Percentiles rank a stretch among this genome's conserved stretches.
phyloP scores from a whole-genome alignment of 2,329 filamentous ascomycete species.

The Aurifilum marmelostoma region DNA sequence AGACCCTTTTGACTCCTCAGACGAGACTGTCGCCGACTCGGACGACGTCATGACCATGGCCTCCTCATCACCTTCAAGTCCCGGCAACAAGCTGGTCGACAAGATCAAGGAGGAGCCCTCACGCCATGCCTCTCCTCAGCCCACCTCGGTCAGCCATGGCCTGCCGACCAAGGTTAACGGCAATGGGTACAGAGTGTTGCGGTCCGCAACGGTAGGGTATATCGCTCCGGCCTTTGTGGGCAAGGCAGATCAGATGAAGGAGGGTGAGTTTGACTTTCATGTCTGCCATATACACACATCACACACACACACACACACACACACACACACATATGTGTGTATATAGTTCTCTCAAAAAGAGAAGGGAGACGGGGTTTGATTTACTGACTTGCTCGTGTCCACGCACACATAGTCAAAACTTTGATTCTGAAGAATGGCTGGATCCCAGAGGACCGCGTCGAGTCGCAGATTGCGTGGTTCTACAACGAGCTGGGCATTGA shows the following conservation, averaged over 20 bases:
- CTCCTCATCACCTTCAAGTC: conserved; percentile 29
- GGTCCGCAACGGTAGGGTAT: conserved; percentile 91
- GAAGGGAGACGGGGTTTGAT: too few species aligned
- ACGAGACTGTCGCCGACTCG: conserved; percentile 33
- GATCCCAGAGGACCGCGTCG: conserved; percentile 81
- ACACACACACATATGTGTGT: too few species aligned
- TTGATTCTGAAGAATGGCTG: conserved; percentile 78
- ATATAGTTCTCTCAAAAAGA: too few species aligned
- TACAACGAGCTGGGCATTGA: conserved; percentile 98
- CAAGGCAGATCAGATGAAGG: conserved; percentile 87
- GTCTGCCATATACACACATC: too few species aligned
- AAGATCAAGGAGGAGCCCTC: conserved; percentile 41
- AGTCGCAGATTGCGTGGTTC: conserved; percentile 91
- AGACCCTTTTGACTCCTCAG: conserved; percentile 38
- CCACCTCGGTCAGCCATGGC: conserved; percentile 79
- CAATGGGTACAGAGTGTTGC: conserved; percentile 73
- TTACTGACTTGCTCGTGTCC: conserved; percentile 14
- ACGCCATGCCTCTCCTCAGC: conserved; percentile 82
- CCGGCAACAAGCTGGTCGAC: conserved; percentile 36
- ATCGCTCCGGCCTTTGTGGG: conserved; percentile 92
- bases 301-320: too few species aligned
- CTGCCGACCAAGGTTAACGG: conserved; percentile 50
- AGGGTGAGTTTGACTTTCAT: conserved; percentile 59
- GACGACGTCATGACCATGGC: conserved; percentile 32
- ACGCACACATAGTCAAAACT: conserved; percentile 73